phyloP scores from a whole-genome alignment of 163 green algal species.

The Scenedesmus sp. region DNA sequence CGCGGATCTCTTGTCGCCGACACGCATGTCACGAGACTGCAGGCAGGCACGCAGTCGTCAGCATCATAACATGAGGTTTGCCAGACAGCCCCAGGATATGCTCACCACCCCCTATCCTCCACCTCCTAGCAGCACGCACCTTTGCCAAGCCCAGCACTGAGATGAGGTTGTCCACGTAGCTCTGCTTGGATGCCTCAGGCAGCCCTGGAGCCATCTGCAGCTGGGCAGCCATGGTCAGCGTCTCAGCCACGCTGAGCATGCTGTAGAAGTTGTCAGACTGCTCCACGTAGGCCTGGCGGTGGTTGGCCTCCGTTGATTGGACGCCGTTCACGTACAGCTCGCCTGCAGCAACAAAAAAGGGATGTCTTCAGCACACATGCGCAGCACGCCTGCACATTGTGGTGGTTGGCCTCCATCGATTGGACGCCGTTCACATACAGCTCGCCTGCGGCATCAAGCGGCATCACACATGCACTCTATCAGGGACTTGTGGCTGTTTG shows the following conservation, averaged over 20 bases:
- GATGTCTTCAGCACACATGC: not conserved
- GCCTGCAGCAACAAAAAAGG: not conserved
- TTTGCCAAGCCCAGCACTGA: constrained; percentile 79
- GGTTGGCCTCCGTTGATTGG: constrained; percentile 31
- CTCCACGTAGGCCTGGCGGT: constrained; percentile 88
- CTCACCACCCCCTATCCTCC: not conserved
- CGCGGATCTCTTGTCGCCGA: constrained; percentile 78
- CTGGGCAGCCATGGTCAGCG: constrained; percentile 85
- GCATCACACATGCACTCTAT: not conserved
- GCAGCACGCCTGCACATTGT: constrained; percentile 13
- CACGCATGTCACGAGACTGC: constrained; percentile 66
- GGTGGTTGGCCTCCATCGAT: constrained; percentile 41
- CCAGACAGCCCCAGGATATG: no score
- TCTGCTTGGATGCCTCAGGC: constrained; percentile 58
- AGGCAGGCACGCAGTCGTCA: not conserved
- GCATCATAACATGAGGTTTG: no score
- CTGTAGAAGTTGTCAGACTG: constrained; percentile 98
- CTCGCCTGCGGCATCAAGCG: not conserved
- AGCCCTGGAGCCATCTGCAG: constrained; percentile 77
- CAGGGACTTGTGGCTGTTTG: no score
- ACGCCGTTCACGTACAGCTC: constrained; percentile 68
- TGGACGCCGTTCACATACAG: constrained; percentile 67
- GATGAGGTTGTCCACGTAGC: constrained; percentile 84
- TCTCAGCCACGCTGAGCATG: constrained; percentile 86
- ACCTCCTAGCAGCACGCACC: constrained; percentile 7